These are phyloP conservation scores for Dioszegia hungarica DNA, from an alignment of 768 basidiomycete species.

Conservation along the genomic window DNA sequence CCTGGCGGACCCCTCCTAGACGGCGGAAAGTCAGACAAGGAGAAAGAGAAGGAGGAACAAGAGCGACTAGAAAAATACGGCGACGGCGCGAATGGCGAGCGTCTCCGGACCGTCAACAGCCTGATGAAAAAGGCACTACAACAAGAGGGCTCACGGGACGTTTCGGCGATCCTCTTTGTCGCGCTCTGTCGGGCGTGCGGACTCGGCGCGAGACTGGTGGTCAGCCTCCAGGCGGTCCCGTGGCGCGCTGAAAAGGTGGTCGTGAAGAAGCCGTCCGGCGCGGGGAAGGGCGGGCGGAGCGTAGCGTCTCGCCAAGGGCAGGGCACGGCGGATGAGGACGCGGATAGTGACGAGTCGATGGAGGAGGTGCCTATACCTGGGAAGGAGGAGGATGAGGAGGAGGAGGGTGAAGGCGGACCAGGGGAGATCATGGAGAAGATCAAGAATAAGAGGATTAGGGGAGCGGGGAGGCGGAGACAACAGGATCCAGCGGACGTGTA, in stretches of 20 bases:
- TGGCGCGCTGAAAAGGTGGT: slow-evolving; percentile 61
- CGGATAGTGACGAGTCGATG: slow-evolving; percentile 36
- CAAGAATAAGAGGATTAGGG: slow-evolving; percentile 25
- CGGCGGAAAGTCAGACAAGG: slow-evolving; percentile 12
- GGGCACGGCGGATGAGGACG: slow-evolving; percentile 28
- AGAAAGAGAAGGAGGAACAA: slow-evolving; percentile 34
- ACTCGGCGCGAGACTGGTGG: slow-evolving; percentile 79
- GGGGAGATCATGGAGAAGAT: slow-evolving; percentile 21
- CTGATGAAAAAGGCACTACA: slow-evolving; percentile 89
- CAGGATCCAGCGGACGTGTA: slow-evolving; percentile 42
- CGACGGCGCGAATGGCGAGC: slow-evolving; percentile 58
- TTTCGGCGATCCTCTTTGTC: slow-evolving; percentile 85
- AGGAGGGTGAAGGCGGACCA: slow-evolving; percentile 17
- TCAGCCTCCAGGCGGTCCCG: slow-evolving; percentile 84
- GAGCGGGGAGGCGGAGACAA: slow-evolving; percentile 21
- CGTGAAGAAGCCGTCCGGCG: slow-evolving; percentile 27
- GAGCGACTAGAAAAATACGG: slow-evolving; percentile 24
- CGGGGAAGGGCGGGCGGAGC: slow-evolving; percentile 25
- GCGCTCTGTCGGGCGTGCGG: slow-evolving; percentile 78
- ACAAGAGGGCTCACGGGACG: slow-evolving; percentile 73
- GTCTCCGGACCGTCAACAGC: slow-evolving; percentile 70
- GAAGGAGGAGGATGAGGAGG: not conserved
- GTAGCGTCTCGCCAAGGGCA: slow-evolving; percentile 34
- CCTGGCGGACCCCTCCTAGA: not conserved
- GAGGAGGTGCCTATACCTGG: slow-evolving; percentile 40